Conservation (phyloP, 2,329 filamentous ascomycete genomes). For the Amphichorda felina region DNA sequence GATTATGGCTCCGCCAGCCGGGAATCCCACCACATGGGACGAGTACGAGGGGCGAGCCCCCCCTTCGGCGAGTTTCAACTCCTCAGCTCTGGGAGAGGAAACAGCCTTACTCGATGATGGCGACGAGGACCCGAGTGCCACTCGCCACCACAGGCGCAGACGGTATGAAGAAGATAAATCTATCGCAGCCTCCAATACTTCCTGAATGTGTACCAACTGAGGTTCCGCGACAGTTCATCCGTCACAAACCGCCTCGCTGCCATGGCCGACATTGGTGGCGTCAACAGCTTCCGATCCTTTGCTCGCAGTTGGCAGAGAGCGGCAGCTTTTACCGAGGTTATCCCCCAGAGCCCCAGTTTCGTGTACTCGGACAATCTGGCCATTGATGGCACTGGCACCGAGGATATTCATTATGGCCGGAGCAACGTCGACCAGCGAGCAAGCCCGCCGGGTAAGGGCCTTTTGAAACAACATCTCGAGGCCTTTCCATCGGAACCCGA, state of each 20-base stretch:
- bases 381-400: constrained; percentile 8
- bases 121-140: constrained; percentile 12
- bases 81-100: constrained; percentile 29
- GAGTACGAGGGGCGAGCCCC: constrained; percentile 31
- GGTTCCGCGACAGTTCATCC: constrained; percentile 35
- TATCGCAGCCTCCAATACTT: not conserved
- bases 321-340: constrained; percentile 76
- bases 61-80: constrained; percentile 28
- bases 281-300: constrained; percentile 92
- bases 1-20: constrained; percentile 10
- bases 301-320: constrained; percentile 87
- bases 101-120: constrained; percentile 31
- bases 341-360: constrained; percentile 68
- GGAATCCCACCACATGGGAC: constrained; percentile 32
- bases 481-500: constrained; percentile 15
- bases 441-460: constrained; percentile 22
- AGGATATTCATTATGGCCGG: constrained; percentile 26
- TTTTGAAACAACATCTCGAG: constrained; percentile 41
- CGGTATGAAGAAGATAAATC: constrained; percentile 13
- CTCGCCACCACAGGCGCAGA: constrained; percentile 15
- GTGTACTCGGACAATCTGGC: constrained; percentile 38
- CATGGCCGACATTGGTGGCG: constrained; percentile 66
- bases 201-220: not conserved
- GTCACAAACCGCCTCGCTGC: constrained; percentile 43
- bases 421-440: constrained; percentile 24